phyloP scores from a whole-genome alignment of 2,329 filamentous ascomycete genomes.

The Biscogniauxia sp. region DNA sequence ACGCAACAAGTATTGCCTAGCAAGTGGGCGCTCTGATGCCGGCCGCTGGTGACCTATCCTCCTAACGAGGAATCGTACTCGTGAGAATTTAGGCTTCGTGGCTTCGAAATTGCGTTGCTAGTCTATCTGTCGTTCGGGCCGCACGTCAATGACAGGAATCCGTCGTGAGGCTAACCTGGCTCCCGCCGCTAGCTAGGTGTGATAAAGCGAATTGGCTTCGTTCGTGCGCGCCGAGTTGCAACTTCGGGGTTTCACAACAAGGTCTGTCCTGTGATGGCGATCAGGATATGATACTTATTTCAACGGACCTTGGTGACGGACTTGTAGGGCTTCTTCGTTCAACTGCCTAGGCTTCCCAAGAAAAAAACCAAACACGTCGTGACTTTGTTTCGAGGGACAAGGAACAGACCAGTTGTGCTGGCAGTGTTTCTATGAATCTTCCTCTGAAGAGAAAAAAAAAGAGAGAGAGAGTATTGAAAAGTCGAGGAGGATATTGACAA shows the following conservation, averaged over 20 bases:
- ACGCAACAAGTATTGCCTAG: neutral
- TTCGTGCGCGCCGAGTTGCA: slow-evolving; percentile 9
- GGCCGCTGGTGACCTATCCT: neutral
- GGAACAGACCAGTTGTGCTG: slow-evolving; percentile 7
- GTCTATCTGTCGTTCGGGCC: slow-evolving; percentile 7
- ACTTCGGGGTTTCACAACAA: slow-evolving; percentile 8
- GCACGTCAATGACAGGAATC: slow-evolving; percentile 7
- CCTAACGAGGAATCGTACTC: neutral
- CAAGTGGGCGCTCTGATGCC: neutral
- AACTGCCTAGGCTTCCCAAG: slow-evolving; percentile 14
- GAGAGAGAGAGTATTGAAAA: neutral
- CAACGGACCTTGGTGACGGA: slow-evolving; percentile 13
- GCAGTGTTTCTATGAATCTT: neutral
- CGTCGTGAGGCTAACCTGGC: slow-evolving; percentile 7
- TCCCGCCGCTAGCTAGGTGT: slow-evolving; percentile 8
- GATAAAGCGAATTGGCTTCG: slow-evolving; percentile 11
- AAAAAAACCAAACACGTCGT: slow-evolving; percentile 11
- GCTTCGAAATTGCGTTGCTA: slow-evolving; percentile 3
- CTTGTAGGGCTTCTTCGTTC: slow-evolving; percentile 19
- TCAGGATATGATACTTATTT: slow-evolving; percentile 12
- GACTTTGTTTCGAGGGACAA: slow-evolving; percentile 11
- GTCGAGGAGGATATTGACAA: slow-evolving; percentile 12
- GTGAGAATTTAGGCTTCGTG: slow-evolving; percentile 1
- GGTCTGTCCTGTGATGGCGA: slow-evolving; percentile 10
- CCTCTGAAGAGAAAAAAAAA: neutral